Evolutionary conservation across 495 filamentous ascomycete species (phyloP).

Genomic region (Rhizodiscina lignyota): DNA sequence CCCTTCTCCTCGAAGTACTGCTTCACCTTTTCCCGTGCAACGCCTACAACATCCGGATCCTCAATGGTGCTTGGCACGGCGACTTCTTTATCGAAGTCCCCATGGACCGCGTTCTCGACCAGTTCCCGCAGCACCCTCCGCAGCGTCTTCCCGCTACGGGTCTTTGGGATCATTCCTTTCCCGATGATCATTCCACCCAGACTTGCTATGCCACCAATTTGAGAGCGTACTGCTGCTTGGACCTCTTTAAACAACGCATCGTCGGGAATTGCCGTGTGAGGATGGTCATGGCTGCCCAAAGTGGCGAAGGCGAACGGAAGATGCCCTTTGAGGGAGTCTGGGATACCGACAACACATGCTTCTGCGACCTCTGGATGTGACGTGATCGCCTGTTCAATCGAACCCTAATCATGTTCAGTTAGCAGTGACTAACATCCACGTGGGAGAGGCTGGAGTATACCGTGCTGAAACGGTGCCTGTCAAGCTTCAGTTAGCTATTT

Average conservation of each 20-base stretch:
- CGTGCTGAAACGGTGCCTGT: slow-evolving; percentile 83
- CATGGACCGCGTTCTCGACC: slow-evolving; percentile 44
- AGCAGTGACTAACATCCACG: neutral
- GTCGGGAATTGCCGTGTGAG: slow-evolving; percentile 25
- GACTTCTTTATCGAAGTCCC: slow-evolving; percentile 33
- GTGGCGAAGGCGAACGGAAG: slow-evolving; percentile 81
- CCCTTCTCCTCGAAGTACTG: slow-evolving; percentile 38
- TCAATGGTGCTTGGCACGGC: slow-evolving; percentile 44
- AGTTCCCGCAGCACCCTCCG: slow-evolving; percentile 66
- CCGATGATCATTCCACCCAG: slow-evolving; percentile 74
- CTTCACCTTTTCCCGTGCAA: slow-evolving; percentile 34
- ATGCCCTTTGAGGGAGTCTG: slow-evolving; percentile 73
- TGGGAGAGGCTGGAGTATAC: slow-evolving; percentile 30
- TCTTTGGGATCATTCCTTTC: slow-evolving; percentile 84
- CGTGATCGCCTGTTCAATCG: slow-evolving; percentile 81
- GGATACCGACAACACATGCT: slow-evolving; percentile 70
- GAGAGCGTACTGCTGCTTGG: slow-evolving; percentile 51
- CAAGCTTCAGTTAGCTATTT: no score
- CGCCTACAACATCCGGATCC: slow-evolving; percentile 37
- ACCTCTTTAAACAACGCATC: slow-evolving; percentile 39
- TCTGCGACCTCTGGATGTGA: slow-evolving; percentile 63
- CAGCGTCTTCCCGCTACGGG: slow-evolving; percentile 73
- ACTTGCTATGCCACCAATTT: slow-evolving; percentile 76
- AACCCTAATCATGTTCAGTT: slow-evolving; percentile 29
- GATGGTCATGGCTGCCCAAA: slow-evolving; percentile 30